Conservation (phyloP, 2,329 filamentous ascomycete species). For the Cercospora citrullina region DNA sequence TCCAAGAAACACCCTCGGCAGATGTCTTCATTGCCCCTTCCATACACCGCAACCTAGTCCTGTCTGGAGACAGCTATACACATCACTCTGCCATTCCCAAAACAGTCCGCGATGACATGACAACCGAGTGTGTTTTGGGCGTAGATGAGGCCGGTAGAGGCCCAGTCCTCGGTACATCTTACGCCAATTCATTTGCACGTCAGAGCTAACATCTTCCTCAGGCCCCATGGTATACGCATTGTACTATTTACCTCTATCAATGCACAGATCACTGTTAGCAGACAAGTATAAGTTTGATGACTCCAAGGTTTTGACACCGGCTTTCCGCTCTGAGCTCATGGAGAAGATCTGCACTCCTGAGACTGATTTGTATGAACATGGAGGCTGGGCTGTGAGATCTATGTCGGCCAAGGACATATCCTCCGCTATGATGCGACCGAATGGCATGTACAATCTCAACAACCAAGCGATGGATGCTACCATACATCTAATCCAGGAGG, state of each 20-base stretch:
- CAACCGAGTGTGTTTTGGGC: slow-evolving; percentile 72
- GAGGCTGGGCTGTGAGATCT: slow-evolving; percentile 80
- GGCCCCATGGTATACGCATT: slow-evolving; percentile 67
- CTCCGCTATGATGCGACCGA: slow-evolving; percentile 70
- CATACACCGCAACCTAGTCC: slow-evolving; percentile 42
- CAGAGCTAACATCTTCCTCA: slow-evolving; percentile 32
- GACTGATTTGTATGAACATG: slow-evolving; percentile 60
- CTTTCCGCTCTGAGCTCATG: slow-evolving; percentile 74
- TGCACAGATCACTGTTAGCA: slow-evolving; percentile 71
- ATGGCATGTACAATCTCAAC: slow-evolving; percentile 79
- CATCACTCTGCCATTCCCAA: slow-evolving; percentile 49
- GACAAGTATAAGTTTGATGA: slow-evolving; percentile 86
- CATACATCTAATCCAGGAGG: slow-evolving; percentile 73
- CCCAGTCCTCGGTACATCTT: slow-evolving; percentile 73
- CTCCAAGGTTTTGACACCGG: slow-evolving; percentile 83
- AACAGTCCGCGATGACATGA: slow-evolving; percentile 44
- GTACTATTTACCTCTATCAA: slow-evolving; percentile 69
- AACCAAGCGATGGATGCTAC: slow-evolving; percentile 94
- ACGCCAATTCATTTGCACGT: neutral
- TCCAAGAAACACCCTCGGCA: slow-evolving; percentile 37
- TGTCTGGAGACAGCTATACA: slow-evolving; percentile 50
- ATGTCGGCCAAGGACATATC: slow-evolving; percentile 83
- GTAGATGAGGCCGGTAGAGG: slow-evolving; percentile 93
- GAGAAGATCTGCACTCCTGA: slow-evolving; percentile 66
- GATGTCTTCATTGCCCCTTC: slow-evolving; percentile 52